These are phyloP conservation scores for Lipomyces japonicus DNA, from an alignment of 805 yeast species.

Conservation along the genomic window DNA sequence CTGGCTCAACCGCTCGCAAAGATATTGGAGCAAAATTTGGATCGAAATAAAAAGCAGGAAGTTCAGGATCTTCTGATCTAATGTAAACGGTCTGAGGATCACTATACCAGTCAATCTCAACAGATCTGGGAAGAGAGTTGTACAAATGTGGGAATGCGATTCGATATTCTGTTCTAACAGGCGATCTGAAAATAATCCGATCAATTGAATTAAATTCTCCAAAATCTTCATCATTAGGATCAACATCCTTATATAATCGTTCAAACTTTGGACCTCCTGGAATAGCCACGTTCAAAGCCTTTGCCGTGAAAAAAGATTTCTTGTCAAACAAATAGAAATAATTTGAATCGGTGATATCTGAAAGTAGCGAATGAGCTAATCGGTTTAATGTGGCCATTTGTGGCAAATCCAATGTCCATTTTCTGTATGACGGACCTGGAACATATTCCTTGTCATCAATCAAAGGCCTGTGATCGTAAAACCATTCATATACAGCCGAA, in stretches of 20 bases:
- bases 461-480: slow-evolving; percentile 74
- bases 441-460: slow-evolving; percentile 52
- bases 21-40: slow-evolving; percentile 55
- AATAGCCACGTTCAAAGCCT: slow-evolving; percentile 77
- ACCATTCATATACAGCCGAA: slow-evolving; percentile 62
- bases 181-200: slow-evolving; percentile 73
- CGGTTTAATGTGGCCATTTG: slow-evolving; percentile 64
- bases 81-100: slow-evolving; percentile 55
- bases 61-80: slow-evolving; percentile 47
- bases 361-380: slow-evolving; percentile 65
- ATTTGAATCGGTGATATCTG: slow-evolving; percentile 57
- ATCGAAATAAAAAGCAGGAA: slow-evolving; percentile 56
- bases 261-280: slow-evolving; percentile 98
- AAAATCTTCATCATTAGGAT: slow-evolving; percentile 69
- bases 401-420: slow-evolving; percentile 61
- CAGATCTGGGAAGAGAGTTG: slow-evolving; percentile 69
- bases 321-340: slow-evolving; percentile 70
- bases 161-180: slow-evolving; percentile 74
- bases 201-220: slow-evolving; percentile 90
- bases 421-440: slow-evolving; percentile 73
- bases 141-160: slow-evolving; percentile 84
- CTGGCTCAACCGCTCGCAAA: slow-evolving; percentile 33
- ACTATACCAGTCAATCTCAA: slow-evolving; percentile 59
- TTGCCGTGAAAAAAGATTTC: slow-evolving; percentile 81
- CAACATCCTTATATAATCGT: slow-evolving; percentile 66